Percentiles rank a stretch among this genome's conserved stretches.
Conservation (phyloP, 345 rosid genomes). For the Aethionema arabicum region DNA sequence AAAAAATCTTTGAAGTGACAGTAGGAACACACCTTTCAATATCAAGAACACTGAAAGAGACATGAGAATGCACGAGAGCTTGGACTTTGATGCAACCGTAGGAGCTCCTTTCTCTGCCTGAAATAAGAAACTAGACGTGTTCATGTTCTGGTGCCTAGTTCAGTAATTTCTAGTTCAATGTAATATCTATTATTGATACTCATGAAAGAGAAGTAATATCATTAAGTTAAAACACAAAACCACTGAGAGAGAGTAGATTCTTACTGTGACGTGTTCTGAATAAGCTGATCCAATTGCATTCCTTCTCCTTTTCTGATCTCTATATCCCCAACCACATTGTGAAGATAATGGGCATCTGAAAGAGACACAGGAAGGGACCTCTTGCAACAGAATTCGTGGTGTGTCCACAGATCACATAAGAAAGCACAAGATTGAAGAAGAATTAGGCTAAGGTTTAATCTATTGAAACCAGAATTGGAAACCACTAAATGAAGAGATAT, state of each 20-base stretch:
- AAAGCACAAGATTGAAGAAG: constrained; percentile 16
- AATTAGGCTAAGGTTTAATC: constrained; percentile 2
- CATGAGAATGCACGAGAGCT: constrained; percentile 21
- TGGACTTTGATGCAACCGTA: constrained; percentile 63
- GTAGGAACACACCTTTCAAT: no score
- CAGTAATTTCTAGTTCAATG: constrained; percentile 11
- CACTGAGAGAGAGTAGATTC: constrained; percentile 25
- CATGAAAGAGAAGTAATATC: not conserved
- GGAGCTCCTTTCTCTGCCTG: constrained; percentile 83
- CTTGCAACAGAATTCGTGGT: constrained; percentile 85
- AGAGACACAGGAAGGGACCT: constrained; percentile 71
- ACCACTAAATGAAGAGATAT: not conserved
- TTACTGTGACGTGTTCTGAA: constrained; percentile 54
- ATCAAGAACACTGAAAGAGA: no score
- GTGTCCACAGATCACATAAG: constrained; percentile 46
- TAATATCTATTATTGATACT: constrained; percentile 3
- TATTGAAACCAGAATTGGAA: constrained; percentile 1
- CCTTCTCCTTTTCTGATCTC: constrained; percentile 91
- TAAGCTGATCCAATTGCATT: constrained; percentile 82
- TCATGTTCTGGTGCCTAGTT: constrained; percentile 8
- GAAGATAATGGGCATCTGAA: constrained; percentile 78
- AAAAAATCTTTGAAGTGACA: no score
- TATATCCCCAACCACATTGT: constrained; percentile 73
- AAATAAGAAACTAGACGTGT: not conserved
- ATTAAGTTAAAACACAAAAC: constrained; percentile 6